Conservation (phyloP, 75 land plant species). For the Ceratopteris richardii region DNA sequence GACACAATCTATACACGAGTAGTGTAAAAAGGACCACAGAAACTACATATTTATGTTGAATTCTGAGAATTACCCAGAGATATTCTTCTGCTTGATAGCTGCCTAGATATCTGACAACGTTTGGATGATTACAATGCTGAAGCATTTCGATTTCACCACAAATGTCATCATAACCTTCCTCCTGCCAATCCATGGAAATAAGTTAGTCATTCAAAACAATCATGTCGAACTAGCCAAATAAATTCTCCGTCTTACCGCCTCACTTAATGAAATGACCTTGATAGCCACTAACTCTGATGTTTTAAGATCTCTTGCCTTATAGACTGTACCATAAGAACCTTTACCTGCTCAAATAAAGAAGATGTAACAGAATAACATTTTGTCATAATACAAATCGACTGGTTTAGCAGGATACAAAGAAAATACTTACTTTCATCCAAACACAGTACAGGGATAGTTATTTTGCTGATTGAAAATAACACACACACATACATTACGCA, state of each 20-base stretch:
- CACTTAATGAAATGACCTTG: conserved; percentile 88
- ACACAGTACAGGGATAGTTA: no score
- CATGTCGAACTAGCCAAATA: no score
- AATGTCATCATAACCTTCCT: conserved; percentile 98
- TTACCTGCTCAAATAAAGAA: conserved; percentile 48
- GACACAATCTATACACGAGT: conserved; percentile 1
- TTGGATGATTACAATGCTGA: conserved; percentile 99
- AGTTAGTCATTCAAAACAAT: not conserved
- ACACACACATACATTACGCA: no score
- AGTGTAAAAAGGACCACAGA: no score
- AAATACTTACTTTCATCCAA: no score
- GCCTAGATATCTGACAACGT: conserved; percentile 96
- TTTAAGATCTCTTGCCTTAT: conserved; percentile 89
- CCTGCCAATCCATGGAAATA: conserved; percentile 34
- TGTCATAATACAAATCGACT: no score
- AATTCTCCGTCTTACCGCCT: conserved; percentile 61
- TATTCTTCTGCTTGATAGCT: conserved; percentile 98
- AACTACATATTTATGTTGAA: no score
- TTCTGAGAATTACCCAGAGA: conserved; percentile 60
- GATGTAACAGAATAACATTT: no score
- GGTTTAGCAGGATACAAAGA: no score
- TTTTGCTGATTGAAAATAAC: no score
- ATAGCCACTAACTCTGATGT: conserved; percentile 98
- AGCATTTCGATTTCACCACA: conserved; percentile 99
- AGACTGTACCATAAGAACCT: conserved; percentile 96